Base-by-base conservation (phyloP, 768 basidiomycete genomes). In the Tricholoma hemisulphureum region DNA sequence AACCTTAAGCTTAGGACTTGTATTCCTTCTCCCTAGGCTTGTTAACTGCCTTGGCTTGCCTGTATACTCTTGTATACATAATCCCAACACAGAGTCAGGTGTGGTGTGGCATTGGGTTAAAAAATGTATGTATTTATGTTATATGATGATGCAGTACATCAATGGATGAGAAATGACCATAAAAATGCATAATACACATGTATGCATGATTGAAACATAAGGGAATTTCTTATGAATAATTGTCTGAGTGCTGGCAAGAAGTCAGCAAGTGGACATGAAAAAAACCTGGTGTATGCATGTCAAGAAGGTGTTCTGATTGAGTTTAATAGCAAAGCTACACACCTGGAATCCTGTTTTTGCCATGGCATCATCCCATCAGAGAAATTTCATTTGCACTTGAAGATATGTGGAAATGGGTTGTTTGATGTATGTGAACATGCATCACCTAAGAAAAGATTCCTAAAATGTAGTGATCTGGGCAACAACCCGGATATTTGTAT, bases 251-350 rank as follows among this genome's bases (percentile, higher is more conserved):
- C 21, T 11, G 14, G 21, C 39, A 41, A 45, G 43, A 24, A 45
- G 21, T 24, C 43, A 45, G 9, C 43, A 45, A 13, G 43, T 6
- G 11, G 21, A 45, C 43, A 45, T 45, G 43, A 45, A 45, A 45
- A 31, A 45, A 45, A 45, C 43, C 43, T 45, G 23, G 39, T 45
- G 43, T 45, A 45, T 45, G 43, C 43, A 45, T 45, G 43, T 45
- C 14, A 13, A 24, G 43, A 45, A 45, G 43, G 43, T 14, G 23
- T 45, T 45, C 43, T 23, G 43, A 45, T 45, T 14, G 23, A 45
- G 43, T 31, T 31, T 31, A 31, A 31, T 24, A 45, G 43, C 23
- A 45, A 45, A 45, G 43, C 43, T 24, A 45, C 13, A 14, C 43
- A 45, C 43, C 43, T 45, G 43, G 43, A 45, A 45, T 45, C 43